Base-by-base conservation (phyloP, 495 filamentous ascomycete species). In the Penicillium verhagenii region DNA sequence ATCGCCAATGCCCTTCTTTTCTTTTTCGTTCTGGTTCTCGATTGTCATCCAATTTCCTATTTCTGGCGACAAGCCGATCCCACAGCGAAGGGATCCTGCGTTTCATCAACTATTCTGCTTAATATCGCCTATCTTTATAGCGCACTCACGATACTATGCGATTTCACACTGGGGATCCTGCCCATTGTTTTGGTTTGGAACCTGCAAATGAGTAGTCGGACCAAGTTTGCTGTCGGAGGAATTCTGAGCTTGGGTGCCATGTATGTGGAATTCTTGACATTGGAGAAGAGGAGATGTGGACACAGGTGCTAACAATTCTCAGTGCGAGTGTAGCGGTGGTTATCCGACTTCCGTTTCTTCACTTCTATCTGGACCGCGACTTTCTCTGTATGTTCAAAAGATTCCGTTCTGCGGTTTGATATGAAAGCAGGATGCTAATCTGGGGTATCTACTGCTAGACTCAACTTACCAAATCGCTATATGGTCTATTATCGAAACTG, bases 301-400 rank as follows among this genome's bases (percentile, higher is more conserved):
- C 5, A 50, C 54, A 3, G 4, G 3, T 13, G 16, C 60, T 63
- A 38, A 60, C 50, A 1, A n/a, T 23, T 4, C 13, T 1, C 14
- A 72, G 66, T 39, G 68, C 64, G 8, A 65, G 64, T 47, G 53
- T 63, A 0, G 70, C 68, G 1, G 70, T 73, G 4, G 52, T 68
- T 3, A 56, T 68, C 20, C 61, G 70, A n/a, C 25, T 73, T 5
- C 70, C 70, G 1, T 71, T 58, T 25, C 40, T 69, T 8, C 45
- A 58, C 6, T 47, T 50, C 21, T 69, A 66, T 40, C 24, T 33
- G 2, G 63, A 67, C 21, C 16, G 47, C 0, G 57, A 73, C 29
- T 71, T 73, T 43, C 67, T 72, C 4, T 62, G 68, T 71, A 53
- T 35, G 64, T 59, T n/a, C n/a, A n/a, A n/a, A n/a, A n/a, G n/a